Base-by-base conservation (phyloP, 192 early-diverging fungal genomes). In the Ambispora gerdemannii region DNA sequence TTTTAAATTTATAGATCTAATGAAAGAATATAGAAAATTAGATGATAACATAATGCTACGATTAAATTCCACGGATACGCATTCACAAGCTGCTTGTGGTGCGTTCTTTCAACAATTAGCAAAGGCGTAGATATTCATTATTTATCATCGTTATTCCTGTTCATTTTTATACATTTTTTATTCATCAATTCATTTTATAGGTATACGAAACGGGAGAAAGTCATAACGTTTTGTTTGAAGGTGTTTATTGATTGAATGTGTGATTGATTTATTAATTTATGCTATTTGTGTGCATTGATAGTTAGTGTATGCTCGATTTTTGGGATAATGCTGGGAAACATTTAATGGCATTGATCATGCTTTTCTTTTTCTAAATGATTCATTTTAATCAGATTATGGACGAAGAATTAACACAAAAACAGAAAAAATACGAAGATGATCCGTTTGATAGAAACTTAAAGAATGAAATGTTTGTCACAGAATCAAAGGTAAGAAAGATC, bases 1-100 rank as follows among this genome's bases (percentile, higher is more conserved):
- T 47, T 20, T 20, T 20, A n/a, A 53, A 63, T n/a, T 33, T 22
- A 51, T 81, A 83, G 87, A 88, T 33, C 77, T 82, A 2, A 80
- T 92, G 83, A 85, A 85, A 69, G 83, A 86, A 73, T 83, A 86
- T 73, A 87, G 91, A 60, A 81, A 82, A 64, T 78, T 91, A n/a
- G 91, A 92, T 71, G 89, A 92, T 76, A 92, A 90, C 75, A 91
- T 92, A 43, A 89, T 91, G 70, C 78, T 90, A 33, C 81, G 88
- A 24, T 77, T 92, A 68, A 92, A 92, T 76, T 81, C 78, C 32
- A 90, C 89, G n/a, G 80, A 90, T 73, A 89, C 87, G 2, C 83
- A 86, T 20, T 82, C 83, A 1, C 80, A 76, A 50, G 72, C 75
- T 50, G 84, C 84, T 13, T 92, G 91, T 59, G 71, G 76, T 28